Base-by-base conservation (phyloP, 2,329 filamentous ascomycete genomes). In the Colletotrichum sp. region DNA sequence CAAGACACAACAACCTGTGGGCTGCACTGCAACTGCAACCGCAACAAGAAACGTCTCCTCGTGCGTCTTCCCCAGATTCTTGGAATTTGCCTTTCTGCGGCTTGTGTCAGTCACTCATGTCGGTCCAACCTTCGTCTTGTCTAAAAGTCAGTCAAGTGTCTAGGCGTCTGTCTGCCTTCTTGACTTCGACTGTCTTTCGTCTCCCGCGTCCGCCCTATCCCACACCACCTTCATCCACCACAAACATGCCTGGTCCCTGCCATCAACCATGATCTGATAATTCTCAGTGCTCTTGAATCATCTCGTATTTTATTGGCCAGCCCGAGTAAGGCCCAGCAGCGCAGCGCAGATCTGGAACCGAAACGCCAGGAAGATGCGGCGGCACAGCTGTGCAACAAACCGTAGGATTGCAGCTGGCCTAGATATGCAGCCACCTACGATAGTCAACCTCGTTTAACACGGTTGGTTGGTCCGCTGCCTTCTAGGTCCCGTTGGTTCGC, bases 261-360 rank as follows among this genome's bases (percentile, higher is more conserved):
- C 34, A 19, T 48, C 28, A n/a, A 48, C 19, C 48, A 74, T 74
- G 67, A 74, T 74, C 67, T 74, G 72, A 74, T 74, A 71, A 71
- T 66, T 61, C 22, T 12, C 22, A 34, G 34, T 11, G 6, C 34
- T n/a, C 61, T 25, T 32, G 60, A 74, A 59, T 74, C 48, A 74
- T 65, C 36, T 9, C 27, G 16, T 6, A 9, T 25, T 12, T 12
- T 22, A 74, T 71, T 74, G 60, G 72, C 15, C 19, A 32, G 34
- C n/a, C 59, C 27, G 67, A 48, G 32, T 74, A 74, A 71, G 34
- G 67, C 60, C 65, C 27, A 22, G n/a, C 34, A 60, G 60, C 48
- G 59, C 16, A 27, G 30, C 55, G 64, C 48, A 74, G 67, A 74
- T 74, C 67, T 59, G 27, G 72, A 74, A 71, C 60, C 60, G 59